Base-by-base conservation (phyloP, 2,329 filamentous ascomycete species). In the Aspergillus awamori region DNA sequence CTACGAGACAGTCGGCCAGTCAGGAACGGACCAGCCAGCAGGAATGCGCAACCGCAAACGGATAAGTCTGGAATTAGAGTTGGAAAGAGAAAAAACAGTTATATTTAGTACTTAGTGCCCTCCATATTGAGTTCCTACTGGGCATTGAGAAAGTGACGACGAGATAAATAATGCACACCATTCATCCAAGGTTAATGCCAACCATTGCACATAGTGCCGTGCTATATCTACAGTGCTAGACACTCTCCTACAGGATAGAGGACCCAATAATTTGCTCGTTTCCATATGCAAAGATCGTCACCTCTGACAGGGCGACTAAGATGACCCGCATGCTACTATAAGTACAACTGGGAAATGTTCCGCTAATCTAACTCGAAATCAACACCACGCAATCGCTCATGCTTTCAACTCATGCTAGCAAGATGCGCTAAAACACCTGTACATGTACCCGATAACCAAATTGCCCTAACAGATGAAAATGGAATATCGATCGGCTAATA, bases 11-110 rank as follows among this genome's bases (percentile, higher is more conserved):
- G 22, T 13, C 8, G 22, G 41, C 41, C 41, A 45, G 41, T 24
- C 41, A 45, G 41, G 41, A 45, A 45, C 41, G 41, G 17, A 22
- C 17, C 41, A 22, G 41, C 41, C 5, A 22, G 41, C 41, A 45
- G 20, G 41, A 57, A 45, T 57, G 45, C 54, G 47, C 33, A 49
- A 20, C 49, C 33, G 54, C 24, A 61, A 52, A 51, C 41, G 41
- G 41, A 57, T 11, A 57, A 58, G 43, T 51, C 59, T 56, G 26
- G 41, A 49, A 49, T 51, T 33, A 45, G 41, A 11, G 5, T 45
- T 45, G 41, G 20, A 22, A 45, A 20, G 20, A 20, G 10, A 13
- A 11, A 13, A 22, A 8, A 4, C 5, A 22, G 41, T 22, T 45
- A 45, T 45, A 45, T 45, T 45, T 45, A 45, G 41, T 45, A 17